phyloP scores from a whole-genome alignment of 305 asterid species.

The Solanum hybrid region DNA sequence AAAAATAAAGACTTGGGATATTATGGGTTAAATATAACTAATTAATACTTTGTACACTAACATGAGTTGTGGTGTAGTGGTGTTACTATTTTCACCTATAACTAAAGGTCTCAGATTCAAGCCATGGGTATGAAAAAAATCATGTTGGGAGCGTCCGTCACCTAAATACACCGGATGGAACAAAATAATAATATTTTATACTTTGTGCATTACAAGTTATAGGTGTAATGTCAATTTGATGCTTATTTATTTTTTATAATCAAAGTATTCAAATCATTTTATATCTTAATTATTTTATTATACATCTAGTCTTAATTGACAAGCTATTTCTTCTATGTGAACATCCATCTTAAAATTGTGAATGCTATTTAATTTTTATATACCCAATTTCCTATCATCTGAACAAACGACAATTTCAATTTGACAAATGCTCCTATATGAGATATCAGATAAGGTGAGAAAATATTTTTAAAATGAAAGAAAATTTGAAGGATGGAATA shows the following conservation, averaged over 20 bases:
- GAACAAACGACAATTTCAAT: not conserved
- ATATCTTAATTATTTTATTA: not conserved
- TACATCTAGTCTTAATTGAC: not conserved
- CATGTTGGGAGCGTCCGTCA: rapidly evolving
- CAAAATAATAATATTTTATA: too few relatives aligned
- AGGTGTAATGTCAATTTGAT: not conserved
- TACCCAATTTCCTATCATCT: not conserved
- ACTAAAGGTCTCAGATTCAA: rapidly evolving
- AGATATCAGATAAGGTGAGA: not conserved
- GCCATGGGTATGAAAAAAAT: too few relatives aligned
- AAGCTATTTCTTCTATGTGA: not conserved
- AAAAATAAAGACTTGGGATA: not conserved
- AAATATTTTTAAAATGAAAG: not conserved
- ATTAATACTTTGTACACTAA: not conserved
- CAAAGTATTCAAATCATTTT: not conserved
- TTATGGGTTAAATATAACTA: not conserved
- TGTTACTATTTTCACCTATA: too few relatives aligned
- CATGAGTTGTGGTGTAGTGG: not conserved
- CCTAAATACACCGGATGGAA: too few relatives aligned
- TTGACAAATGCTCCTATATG: not conserved
- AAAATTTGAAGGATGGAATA: not conserved
- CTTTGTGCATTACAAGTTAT: not conserved
- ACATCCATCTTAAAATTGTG: not conserved
- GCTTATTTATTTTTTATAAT: not conserved
- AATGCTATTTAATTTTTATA: not conserved